Base-by-base conservation (phyloP, 306 rosid species). In the Canavalia gladiata region DNA sequence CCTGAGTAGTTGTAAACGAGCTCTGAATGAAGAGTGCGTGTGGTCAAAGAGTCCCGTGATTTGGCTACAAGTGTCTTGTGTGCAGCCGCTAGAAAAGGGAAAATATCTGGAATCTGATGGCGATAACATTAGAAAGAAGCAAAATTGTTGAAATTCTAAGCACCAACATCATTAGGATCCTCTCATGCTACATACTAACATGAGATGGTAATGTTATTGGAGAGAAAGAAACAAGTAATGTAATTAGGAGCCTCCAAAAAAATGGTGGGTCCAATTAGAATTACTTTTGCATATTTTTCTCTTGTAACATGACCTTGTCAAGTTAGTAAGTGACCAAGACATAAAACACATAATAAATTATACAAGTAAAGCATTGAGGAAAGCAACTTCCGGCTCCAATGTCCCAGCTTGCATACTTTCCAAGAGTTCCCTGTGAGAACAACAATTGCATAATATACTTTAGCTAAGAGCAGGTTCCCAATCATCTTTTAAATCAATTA, bases 11-110 rank as follows among this genome's bases (percentile, higher is more conserved):
- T 95, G 92, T 87, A 93, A 83, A 93, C 95, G 29, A 95, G 98
- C 91, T 95, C 98, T 1, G 98, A 92, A 87, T 92, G 97, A 87
- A 88, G 95, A 49, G 97, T 95, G 54, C 92, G 92, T 5, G 98
- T 92, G 68, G 92, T 95, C 82, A 95, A 83, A 13, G 93, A 90
- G 51, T 90, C 93, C 42, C 93, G 85, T 8, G 92, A 93, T 87
- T 90, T 91, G 85, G 93, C 72, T 49, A 91, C 43, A 1, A 92
- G 94, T 4, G 94, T 91, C 85, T 92, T 95, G 81, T 91, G 90
- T 0, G 95, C 97, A 37, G 97, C 92, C 29, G 97, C 94, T 56
- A 95, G 89, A 49, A 95, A 83, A 7, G 94, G 97, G 57, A 93
- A 95, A 74, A 90, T 77, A 87, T 95, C 92, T 64, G 97, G 97